phyloP scores from a whole-genome alignment of 345 rosid genomes.

The Moricandia moricandioides region DNA sequence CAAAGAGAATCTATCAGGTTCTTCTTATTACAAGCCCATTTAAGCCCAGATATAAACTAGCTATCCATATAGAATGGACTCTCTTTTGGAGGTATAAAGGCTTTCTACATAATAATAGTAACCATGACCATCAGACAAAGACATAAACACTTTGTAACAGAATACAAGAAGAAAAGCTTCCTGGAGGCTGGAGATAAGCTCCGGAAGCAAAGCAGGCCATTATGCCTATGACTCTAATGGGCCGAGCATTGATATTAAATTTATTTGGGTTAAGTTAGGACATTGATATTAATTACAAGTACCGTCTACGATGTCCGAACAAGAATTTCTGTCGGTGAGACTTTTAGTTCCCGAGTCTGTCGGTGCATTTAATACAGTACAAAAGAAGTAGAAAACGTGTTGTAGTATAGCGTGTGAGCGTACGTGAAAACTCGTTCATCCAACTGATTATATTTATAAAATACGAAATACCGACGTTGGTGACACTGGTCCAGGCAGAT shows the following conservation, averaged over 20 bases:
- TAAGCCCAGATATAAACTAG: not conserved
- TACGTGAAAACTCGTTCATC: not conserved
- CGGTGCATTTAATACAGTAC: slow-evolving; percentile 8
- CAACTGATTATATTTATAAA: not conserved
- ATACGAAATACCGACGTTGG: slow-evolving; percentile 1
- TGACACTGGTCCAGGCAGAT: slow-evolving; percentile 10
- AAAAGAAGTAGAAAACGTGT: not conserved
- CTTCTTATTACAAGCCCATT: not conserved
- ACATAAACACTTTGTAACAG: slow-evolving; percentile 27
- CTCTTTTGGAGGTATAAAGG: not conserved
- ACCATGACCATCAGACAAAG: slow-evolving; percentile 22
- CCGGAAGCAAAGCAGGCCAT: no score
- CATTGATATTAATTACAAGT: not conserved
- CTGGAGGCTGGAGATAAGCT: no score
- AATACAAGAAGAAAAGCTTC: no score
- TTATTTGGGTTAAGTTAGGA: no score
- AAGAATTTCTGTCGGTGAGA: slow-evolving; percentile 28
- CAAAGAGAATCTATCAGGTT: not conserved
- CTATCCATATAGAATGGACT: not conserved
- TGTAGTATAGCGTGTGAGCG: not conserved
- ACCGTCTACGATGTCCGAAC: not conserved
- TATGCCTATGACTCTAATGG: not conserved
- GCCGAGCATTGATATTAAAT: not conserved
- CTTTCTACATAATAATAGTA: not conserved
- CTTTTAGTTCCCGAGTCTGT: slow-evolving; percentile 6